These are phyloP conservation scores for Pythium utonaiense DNA, from an alignment of 352 stramenopile genomes.

Conservation along the genomic window DNA sequence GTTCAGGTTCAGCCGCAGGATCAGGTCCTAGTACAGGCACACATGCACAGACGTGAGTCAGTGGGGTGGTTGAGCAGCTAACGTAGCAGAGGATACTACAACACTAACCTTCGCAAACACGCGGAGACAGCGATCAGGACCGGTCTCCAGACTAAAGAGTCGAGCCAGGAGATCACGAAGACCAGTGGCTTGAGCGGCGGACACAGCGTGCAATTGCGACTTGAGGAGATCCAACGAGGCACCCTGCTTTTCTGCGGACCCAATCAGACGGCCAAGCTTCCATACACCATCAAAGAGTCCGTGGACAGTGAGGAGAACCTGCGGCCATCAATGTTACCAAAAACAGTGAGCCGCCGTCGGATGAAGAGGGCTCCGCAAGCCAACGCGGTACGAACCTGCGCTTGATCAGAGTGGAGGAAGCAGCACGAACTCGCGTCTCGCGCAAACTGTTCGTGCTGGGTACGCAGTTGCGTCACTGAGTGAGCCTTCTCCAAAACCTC, in stretches of 20 bases:
- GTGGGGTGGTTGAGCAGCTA: neutral
- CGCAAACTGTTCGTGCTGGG: conserved; percentile 12
- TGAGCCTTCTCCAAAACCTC: neutral
- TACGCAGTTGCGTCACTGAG: conserved; percentile 12
- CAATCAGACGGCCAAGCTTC: conserved; percentile 18
- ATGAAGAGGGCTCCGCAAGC: neutral
- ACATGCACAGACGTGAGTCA: conserved; percentile 15
- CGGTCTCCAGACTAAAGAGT: conserved; percentile 8
- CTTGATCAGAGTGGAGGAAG: conserved; percentile 14
- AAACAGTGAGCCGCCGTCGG: too few species aligned
- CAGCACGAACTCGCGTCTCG: conserved; percentile 13
- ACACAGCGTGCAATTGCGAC: conserved; percentile 1
- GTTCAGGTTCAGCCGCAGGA: conserved; percentile 63
- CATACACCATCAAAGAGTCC: conserved; percentile 9
- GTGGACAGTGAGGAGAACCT: conserved; percentile 4
- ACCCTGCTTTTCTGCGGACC: conserved; percentile 5
- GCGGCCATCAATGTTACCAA: neutral
- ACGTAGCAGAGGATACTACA: neutral
- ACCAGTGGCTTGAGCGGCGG: neutral
- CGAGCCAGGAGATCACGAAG: conserved; percentile 3
- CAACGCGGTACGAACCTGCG: conserved; percentile 5
- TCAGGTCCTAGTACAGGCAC: conserved; percentile 36
- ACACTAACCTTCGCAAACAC: conserved; percentile 19
- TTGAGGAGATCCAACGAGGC: conserved; percentile 14
- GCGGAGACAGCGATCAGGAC: neutral